A percentile compares a stretch with the other conserved stretches of the same genome.
Evolutionary conservation across 768 basidiomycete genomes (phyloP).

Genomic region (Hericium erinaceus): DNA sequence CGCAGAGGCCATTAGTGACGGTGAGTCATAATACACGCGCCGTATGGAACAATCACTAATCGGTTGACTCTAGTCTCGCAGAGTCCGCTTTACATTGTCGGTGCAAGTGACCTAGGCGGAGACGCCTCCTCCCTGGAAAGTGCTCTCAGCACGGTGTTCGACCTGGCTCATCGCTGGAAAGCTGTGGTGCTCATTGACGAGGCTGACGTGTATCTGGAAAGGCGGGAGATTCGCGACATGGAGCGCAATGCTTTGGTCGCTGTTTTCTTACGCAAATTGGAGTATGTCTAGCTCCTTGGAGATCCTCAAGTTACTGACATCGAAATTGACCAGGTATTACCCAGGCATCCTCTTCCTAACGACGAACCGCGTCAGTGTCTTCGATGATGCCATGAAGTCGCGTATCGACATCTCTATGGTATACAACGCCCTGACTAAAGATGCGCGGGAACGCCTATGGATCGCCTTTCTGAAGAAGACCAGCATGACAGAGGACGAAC

Average conservation of each 20-base stretch:
- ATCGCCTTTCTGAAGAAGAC: background rate
- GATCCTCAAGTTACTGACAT: too few relatives aligned
- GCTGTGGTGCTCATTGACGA: slow-evolving; percentile 30
- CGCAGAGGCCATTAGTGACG: slow-evolving; percentile 17
- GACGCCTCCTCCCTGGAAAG: background rate
- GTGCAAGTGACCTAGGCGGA: background rate
- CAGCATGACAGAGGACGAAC: background rate
- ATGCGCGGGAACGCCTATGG: slow-evolving; percentile 26
- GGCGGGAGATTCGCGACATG: slow-evolving; percentile 17
- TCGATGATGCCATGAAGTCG: slow-evolving; percentile 27
- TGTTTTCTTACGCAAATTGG: slow-evolving; percentile 28
- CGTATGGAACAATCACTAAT: too few relatives aligned
- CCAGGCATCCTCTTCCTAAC: slow-evolving; percentile 31
- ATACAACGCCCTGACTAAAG: slow-evolving; percentile 46
- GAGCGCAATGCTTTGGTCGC: slow-evolving; percentile 26
- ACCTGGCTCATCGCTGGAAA: slow-evolving; percentile 25
- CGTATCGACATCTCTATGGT: slow-evolving; percentile 34
- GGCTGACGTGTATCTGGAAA: slow-evolving; percentile 26
- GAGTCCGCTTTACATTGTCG: background rate
- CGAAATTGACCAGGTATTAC: slow-evolving; percentile 14
- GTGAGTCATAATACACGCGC: background rate
- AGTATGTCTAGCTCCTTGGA: slow-evolving; percentile 10
- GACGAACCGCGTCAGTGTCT: slow-evolving; percentile 29
- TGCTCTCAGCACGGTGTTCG: slow-evolving; percentile 10
- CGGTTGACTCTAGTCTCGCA: background rate